Percentiles rank a stretch among this genome's conserved stretches.
Evolutionary conservation across 2,329 filamentous ascomycete genomes (phyloP).

Genomic region (Cercospora berteroae): DNA sequence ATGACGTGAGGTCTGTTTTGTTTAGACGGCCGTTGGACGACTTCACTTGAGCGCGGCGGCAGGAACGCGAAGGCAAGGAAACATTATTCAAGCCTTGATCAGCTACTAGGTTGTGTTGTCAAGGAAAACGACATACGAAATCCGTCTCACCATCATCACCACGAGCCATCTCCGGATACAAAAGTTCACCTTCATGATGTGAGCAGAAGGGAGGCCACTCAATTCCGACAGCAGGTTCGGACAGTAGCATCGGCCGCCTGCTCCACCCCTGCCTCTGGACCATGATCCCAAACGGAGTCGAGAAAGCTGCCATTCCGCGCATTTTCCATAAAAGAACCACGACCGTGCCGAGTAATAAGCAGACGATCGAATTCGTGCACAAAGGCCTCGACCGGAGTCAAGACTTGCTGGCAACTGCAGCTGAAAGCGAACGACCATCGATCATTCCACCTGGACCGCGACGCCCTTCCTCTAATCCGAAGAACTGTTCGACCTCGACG

Average conservation of each 20-base stretch:
- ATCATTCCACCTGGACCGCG: too few relatives aligned
- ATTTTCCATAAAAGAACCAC: neutral
- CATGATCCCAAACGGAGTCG: neutral
- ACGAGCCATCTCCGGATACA: neutral
- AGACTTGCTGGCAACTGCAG: too few relatives aligned
- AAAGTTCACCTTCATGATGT: neutral
- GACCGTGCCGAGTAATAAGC: neutral
- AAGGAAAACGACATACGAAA: slow-evolving; percentile 1
- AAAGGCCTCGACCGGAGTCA: too few relatives aligned
- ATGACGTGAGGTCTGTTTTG: neutral
- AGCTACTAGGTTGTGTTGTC: neutral
- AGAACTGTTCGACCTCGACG: neutral
- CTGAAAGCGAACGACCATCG: too few relatives aligned
- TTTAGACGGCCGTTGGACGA: neutral
- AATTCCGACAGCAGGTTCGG: neutral
- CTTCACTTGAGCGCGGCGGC: neutral
- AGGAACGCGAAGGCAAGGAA: neutral
- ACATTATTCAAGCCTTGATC: neutral
- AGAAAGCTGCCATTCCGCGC: neutral
- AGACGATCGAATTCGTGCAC: neutral
- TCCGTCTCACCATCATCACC: neutral
- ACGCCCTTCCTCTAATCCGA: neutral
- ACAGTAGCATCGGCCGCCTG: neutral
- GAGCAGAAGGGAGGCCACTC: neutral
- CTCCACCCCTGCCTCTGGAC: neutral